Evolutionary conservation across 495 filamentous ascomycete genomes (phyloP).

Genomic region (Choiromyces venosus): DNA sequence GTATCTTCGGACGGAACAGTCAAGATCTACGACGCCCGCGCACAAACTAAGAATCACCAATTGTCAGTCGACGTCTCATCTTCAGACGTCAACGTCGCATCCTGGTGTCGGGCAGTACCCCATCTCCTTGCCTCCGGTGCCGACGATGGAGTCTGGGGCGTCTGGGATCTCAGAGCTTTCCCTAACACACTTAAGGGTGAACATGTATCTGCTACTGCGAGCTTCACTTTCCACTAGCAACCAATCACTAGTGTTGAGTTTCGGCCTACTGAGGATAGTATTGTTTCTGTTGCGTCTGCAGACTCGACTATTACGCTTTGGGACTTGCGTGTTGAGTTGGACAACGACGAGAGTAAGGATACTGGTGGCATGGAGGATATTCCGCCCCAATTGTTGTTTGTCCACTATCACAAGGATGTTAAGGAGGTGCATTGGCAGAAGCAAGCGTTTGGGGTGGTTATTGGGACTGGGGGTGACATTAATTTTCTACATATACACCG

Average conservation of each 20-base stretch:
- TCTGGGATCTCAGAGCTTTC: conserved; percentile 95
- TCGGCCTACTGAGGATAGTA: conserved; percentile 93
- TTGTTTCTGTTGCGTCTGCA: conserved; percentile 84
- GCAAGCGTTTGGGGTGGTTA: neutral
- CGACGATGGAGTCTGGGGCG: conserved; percentile 88
- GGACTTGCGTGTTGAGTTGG: conserved; percentile 93
- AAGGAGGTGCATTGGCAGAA: too few species aligned
- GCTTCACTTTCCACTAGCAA: conserved; percentile 88
- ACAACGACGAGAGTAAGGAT: conserved; percentile 89
- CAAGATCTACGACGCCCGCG: conserved; percentile 89
- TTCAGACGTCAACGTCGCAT: conserved; percentile 81
- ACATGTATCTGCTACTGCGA: conserved; percentile 57
- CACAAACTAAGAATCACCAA: conserved; percentile 74
- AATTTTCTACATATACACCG: too few species aligned
- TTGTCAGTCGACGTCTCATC: conserved; percentile 77
- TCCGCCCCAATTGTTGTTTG: conserved; percentile 88
- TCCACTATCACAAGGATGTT: conserved; percentile 86
- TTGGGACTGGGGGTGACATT: too few species aligned
- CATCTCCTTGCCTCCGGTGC: conserved; percentile 88
- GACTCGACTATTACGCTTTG: too few species aligned
- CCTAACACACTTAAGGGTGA: conserved; percentile 58
- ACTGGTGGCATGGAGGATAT: conserved; percentile 81
- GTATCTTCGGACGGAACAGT: conserved; percentile 89
- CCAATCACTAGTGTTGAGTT: conserved; percentile 94
- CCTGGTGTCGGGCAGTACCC: conserved; percentile 77